Conservation (phyloP, 208 protist genomes). For the Leishmania turanica region DNA sequence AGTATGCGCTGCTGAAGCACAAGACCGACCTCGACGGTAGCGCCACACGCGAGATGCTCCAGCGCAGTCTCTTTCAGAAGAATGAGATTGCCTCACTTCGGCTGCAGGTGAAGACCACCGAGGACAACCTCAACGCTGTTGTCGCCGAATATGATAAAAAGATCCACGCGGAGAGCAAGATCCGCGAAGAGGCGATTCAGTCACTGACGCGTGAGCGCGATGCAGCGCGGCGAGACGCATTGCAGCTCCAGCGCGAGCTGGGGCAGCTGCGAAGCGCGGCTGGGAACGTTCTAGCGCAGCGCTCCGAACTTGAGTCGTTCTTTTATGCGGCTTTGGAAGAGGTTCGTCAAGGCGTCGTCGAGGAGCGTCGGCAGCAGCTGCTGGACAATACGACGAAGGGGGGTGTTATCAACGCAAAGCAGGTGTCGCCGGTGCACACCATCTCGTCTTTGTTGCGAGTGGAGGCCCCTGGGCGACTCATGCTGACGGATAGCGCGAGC, state of each 20-base stretch:
- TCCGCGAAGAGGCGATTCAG: slow-evolving; percentile 34
- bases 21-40: slow-evolving; percentile 45
- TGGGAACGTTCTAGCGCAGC: slow-evolving; percentile 59
- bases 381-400: slow-evolving; percentile 2
- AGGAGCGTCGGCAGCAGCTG: slow-evolving; percentile 50
- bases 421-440: slow-evolving; percentile 25
- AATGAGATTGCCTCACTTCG: slow-evolving; percentile 53
- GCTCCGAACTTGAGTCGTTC: slow-evolving; percentile 85
- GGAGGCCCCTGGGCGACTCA: slow-evolving; percentile 44
- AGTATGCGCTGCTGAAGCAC: slow-evolving; percentile 52
- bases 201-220: slow-evolving; percentile 59
- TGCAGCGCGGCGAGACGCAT: slow-evolving; percentile 49
- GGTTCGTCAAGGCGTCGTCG: slow-evolving; percentile 62
- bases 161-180: slow-evolving; percentile 32
- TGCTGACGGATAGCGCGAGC: slow-evolving; percentile 36
- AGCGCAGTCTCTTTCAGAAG: slow-evolving; percentile 56
- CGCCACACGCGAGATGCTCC: slow-evolving; percentile 46
- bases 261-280: slow-evolving; percentile 56
- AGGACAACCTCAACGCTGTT: slow-evolving; percentile 58
- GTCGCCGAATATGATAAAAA: slow-evolving; percentile 66
- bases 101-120: slow-evolving; percentile 49
- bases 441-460: slow-evolving; percentile 44
- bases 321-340: slow-evolving; percentile 84
- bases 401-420: not conserved
- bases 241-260: slow-evolving; percentile 61